Conservation (phyloP, 2,329 filamentous ascomycete genomes). For the Fusarium succisae region DNA sequence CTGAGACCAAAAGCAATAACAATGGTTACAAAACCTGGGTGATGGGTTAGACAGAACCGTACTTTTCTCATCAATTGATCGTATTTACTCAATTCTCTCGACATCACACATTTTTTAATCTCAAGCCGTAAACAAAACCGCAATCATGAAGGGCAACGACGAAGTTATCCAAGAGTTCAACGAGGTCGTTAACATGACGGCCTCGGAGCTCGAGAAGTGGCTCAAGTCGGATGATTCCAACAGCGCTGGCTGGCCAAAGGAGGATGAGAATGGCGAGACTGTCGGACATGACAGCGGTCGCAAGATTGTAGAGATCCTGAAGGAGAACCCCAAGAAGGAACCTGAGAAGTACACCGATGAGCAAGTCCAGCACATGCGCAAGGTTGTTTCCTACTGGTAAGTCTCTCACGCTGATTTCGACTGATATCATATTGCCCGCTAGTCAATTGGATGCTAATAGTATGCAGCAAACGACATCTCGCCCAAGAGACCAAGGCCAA, state of each 20-base stretch:
- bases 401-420: neutral
- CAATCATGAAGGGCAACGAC: conserved; percentile 41
- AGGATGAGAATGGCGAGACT: conserved; percentile 66
- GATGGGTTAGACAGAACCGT: neutral
- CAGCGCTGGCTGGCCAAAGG: conserved; percentile 68
- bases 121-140: neutral
- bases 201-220: conserved; percentile 69
- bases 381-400: conserved; percentile 69
- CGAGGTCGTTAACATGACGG: conserved; percentile 71
- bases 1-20: conserved; percentile 19
- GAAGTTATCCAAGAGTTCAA: conserved; percentile 67
- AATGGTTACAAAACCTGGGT: conserved; percentile 11
- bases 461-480: conserved; percentile 66
- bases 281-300: conserved; percentile 71
- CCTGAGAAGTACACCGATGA: conserved; percentile 65
- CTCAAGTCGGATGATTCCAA: conserved; percentile 66
- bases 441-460: neutral
- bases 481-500: conserved; percentile 70
- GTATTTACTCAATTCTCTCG: neutral
- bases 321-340: conserved; percentile 68
- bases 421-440: fast-evolving
- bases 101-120: neutral
- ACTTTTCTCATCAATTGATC: neutral
- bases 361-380: conserved; percentile 67
- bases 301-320: conserved; percentile 70